Evolutionary conservation across 176 grass and related monocot species (phyloP).

Genomic region (Juncus effusus): DNA sequence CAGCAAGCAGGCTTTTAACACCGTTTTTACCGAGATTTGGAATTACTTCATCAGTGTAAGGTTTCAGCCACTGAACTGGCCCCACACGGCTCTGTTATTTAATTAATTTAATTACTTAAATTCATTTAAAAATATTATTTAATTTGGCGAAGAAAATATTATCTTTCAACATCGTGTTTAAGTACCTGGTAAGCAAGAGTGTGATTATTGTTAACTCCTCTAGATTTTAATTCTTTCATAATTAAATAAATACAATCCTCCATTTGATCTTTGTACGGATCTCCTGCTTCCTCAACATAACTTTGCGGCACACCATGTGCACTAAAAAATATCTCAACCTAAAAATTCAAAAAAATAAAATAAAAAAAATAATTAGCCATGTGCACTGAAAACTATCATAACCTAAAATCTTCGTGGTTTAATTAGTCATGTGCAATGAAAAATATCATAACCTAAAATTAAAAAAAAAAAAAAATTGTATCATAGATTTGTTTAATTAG

Average conservation of each 20-base stretch:
- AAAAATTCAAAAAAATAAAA: not conserved
- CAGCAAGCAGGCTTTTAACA: slow-evolving; percentile 88
- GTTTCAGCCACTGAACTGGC: slow-evolving; percentile 93
- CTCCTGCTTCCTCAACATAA: slow-evolving; percentile 82
- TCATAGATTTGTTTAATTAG: slow-evolving; percentile 6
- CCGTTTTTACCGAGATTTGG: slow-evolving; percentile 80
- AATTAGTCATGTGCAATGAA: not conserved
- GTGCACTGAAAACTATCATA: slow-evolving; percentile 98
- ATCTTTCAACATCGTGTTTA: not conserved
- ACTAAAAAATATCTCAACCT: slow-evolving; percentile 79
- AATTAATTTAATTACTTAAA: not conserved
- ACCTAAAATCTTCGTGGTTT: slow-evolving; percentile 44
- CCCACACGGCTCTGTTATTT: slow-evolving; percentile 79
- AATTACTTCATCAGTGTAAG: slow-evolving; percentile 93
- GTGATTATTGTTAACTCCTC: slow-evolving; percentile 72
- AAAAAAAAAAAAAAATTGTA: slow-evolving; percentile 1
- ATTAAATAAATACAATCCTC: slow-evolving; percentile 93
- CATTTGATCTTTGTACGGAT: slow-evolving; percentile 99
- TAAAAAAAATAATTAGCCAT: slow-evolving; percentile 31
- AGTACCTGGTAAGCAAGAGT: slow-evolving; percentile 90
- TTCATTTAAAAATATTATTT: not conserved
- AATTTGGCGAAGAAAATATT: not conserved
- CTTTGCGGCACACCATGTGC: slow-evolving; percentile 95
- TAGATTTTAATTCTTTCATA: slow-evolving; percentile 76
- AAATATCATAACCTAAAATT: slow-evolving; percentile 18